A percentile compares a stretch with the other conserved stretches of the same genome.
Conservation (phyloP, 371 early-diverging fungal genomes). For the Blastocladiella emersonii region DNA sequence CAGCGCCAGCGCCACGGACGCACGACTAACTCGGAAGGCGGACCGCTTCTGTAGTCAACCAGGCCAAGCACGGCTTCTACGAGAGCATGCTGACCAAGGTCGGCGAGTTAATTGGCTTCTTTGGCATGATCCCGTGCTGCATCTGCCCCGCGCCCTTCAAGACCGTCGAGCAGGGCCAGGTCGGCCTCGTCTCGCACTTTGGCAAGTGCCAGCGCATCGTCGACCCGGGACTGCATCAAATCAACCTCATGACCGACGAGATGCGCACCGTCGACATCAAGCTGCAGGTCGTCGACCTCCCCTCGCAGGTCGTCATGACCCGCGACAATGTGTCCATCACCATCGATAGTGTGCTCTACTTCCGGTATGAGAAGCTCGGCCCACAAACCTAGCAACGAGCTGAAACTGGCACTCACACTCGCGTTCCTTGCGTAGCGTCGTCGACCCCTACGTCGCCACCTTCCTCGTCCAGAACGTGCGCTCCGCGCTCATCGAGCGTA, state of each 20-base stretch:
- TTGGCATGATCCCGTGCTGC: slow-evolving; percentile 44
- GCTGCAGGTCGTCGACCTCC: slow-evolving; percentile 58
- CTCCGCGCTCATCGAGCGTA: slow-evolving; percentile 54
- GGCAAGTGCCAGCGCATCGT: slow-evolving; percentile 55
- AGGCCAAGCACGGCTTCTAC: slow-evolving; percentile 11
- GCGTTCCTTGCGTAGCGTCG: no score
- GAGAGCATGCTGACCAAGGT: slow-evolving; percentile 22
- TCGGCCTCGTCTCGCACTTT: slow-evolving; percentile 63
- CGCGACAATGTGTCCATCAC: slow-evolving; percentile 70
- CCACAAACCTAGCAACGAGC: no score
- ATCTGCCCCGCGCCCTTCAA: slow-evolving; percentile 64
- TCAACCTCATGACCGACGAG: not conserved
- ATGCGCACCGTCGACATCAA: slow-evolving; percentile 36
- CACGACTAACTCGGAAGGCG: no score
- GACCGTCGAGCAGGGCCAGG: slow-evolving; percentile 38
- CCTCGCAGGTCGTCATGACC: slow-evolving; percentile 66
- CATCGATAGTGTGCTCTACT: slow-evolving; percentile 77
- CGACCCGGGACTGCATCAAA: not conserved
- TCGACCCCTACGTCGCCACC: slow-evolving; percentile 64
- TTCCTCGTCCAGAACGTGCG: slow-evolving; percentile 60
- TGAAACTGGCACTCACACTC: no score
- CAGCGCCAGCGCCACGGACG: no score
- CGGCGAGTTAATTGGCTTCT: slow-evolving; percentile 24
- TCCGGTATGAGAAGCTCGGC: no score
- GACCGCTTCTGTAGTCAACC: no score